Evolutionary conservation across 257 asterid genomes (phyloP), one percentile per base, ranked within the genome.

Genomic region (Primulina eburnea): DNA sequence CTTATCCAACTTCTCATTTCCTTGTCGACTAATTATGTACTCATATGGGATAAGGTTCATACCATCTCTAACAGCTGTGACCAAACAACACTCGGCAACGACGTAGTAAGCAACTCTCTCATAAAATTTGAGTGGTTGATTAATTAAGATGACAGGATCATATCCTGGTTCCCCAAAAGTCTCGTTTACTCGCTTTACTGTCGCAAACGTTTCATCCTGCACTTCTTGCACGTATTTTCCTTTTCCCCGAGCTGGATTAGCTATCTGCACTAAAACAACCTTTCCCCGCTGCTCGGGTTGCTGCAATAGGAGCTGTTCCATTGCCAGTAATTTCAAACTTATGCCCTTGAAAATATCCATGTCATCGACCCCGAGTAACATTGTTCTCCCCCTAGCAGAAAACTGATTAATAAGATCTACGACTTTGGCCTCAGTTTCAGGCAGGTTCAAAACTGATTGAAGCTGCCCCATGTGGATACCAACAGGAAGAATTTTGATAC

Each of bases 61-160:
- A 4, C 53, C 53, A 43, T 43, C 53, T 43, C 53, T 43, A 43
- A 43, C 53, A 43, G 53, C 53, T n/a, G 53, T 43, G n/a, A 43
- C 53, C 53, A 43, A 43, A 12, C 53, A 43, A 4, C 53, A 43
- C n/a, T 43, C 53, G 53, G 53, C 53, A 11, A 43, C 53, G 53
- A 43, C 53, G n/a, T 43, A 43, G 53, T 43, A 43, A 11, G 53
- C 53, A 43, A 43, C 53, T 43, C 53, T 43, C n/a, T 43, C 53
- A 12, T 12, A 12, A 43, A 43, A 43, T 43, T 84, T 82, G 26
- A 84, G 67, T 2, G 85, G 87, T 58, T 79, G 77, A 70, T 82
- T 82, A 26, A 84, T 84, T 81, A 84, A 76, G 67, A 84, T 68
- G 24, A 84, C 82, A 24, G 89, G 89, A 59, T 84, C 80, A 52